Conservation (phyloP, 2,329 filamentous ascomycete species). For the Epicoccum nigrum region DNA sequence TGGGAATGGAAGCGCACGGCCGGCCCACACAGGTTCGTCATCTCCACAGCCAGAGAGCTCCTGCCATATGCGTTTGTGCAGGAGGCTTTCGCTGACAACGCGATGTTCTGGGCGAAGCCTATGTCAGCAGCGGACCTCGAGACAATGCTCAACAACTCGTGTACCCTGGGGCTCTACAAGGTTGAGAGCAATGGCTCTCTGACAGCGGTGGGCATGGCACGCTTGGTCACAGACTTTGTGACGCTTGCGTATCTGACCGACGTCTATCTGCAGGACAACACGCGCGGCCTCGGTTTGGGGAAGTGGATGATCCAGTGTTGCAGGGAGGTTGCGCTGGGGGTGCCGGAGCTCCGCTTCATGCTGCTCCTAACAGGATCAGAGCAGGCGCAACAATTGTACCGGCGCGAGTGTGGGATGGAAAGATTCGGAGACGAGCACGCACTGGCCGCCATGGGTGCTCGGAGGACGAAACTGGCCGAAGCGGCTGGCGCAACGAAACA, state of each 20-base stretch:
- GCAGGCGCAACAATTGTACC: conserved; percentile 35
- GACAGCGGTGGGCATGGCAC: conserved; percentile 62
- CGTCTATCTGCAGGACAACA: conserved; percentile 66
- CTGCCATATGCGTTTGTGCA: conserved; percentile 41
- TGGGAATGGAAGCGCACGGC: conserved; percentile 34
- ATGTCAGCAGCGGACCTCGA: conserved; percentile 24
- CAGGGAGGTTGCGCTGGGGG: conserved; percentile 62
- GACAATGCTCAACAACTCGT: conserved; percentile 41
- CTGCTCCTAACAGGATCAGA: conserved; percentile 36
- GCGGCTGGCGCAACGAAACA: conserved; percentile 14
- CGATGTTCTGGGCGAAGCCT: conserved; percentile 42
- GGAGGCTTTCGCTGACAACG: conserved; percentile 33
- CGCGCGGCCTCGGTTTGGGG: conserved; percentile 67
- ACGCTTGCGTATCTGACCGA: conserved; percentile 74
- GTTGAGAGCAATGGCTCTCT: conserved; percentile 15
- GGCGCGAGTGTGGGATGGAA: conserved; percentile 37
- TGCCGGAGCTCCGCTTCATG: conserved; percentile 62
- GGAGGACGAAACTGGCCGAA: conserved; percentile 26
- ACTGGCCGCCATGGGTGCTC: conserved; percentile 34
- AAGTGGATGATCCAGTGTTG: conserved; percentile 68
- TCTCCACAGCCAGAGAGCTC: conserved; percentile 36
- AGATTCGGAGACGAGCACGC: conserved; percentile 29
- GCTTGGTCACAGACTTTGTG: conserved; percentile 72
- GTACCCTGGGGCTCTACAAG: conserved; percentile 40
- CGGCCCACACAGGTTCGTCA: conserved; percentile 28